Evolutionary conservation across 2,329 filamentous ascomycete genomes (phyloP).

Genomic region (Fusarium foetens): DNA sequence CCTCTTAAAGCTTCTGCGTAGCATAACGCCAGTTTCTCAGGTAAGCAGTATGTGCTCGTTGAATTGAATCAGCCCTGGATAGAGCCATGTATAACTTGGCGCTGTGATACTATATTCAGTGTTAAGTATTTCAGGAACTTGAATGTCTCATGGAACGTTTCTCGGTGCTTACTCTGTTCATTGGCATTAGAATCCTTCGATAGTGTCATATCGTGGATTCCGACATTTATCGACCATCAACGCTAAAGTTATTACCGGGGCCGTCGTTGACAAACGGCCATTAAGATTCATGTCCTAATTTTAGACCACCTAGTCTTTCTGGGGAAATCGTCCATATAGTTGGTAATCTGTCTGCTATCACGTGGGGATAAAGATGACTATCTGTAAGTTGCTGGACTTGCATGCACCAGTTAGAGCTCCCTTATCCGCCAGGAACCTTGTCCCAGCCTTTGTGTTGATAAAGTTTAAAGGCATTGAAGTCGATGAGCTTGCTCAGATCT

Average conservation of each 20-base stretch:
- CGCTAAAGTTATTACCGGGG: not conserved
- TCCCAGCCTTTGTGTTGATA: not conserved
- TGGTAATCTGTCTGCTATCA: not conserved
- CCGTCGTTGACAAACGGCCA: too few relatives aligned
- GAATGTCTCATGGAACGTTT: fast-evolving
- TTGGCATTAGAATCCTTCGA: too few relatives aligned
- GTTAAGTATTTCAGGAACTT: fast-evolving
- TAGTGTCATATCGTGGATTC: not conserved
- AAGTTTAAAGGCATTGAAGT: fast-evolving
- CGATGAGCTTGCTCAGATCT: not conserved
- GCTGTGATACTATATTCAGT: not conserved
- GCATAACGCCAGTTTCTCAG: not conserved
- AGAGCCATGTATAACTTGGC: not conserved
- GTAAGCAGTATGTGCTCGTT: not conserved
- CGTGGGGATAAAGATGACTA: not conserved
- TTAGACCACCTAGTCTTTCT: not conserved
- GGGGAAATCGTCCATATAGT: not conserved
- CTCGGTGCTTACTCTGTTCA: not conserved
- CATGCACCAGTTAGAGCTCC: not conserved
- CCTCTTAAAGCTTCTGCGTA: too few relatives aligned
- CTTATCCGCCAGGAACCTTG: not conserved
- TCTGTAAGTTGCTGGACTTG: not conserved
- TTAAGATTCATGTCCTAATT: not conserved
- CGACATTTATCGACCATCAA: fast-evolving
- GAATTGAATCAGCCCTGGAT: not conserved